These are phyloP conservation scores for Xylaria polymorpha DNA, from an alignment of 2,329 filamentous ascomycete species.

Conservation along the genomic window DNA sequence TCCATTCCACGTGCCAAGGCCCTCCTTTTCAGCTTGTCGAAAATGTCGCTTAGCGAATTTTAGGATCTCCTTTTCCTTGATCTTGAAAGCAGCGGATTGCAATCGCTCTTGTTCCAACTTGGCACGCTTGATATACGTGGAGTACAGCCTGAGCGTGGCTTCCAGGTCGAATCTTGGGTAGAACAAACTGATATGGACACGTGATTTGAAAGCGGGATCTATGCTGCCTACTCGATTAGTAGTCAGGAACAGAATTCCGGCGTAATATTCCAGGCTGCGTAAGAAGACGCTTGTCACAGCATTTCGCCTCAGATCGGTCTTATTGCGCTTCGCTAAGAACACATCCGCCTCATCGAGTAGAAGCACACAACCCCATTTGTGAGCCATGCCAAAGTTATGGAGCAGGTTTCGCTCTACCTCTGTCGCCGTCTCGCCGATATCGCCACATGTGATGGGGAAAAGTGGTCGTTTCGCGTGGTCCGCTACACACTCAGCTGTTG, in stretches of 20 bases:
- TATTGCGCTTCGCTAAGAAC: conserved; percentile 27
- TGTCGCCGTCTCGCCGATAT: conserved; percentile 29
- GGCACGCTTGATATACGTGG: conserved; percentile 25
- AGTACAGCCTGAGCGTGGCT: conserved; percentile 23
- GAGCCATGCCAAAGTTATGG: conserved; percentile 24
- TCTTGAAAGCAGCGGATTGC: conserved; percentile 8
- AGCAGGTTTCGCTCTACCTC: conserved; percentile 28
- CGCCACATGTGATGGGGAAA: conserved; percentile 37
- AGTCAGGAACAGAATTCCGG: conserved; percentile 22
- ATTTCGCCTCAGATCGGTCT: conserved; percentile 27
- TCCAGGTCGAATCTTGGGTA: conserved; percentile 27
- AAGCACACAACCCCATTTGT: conserved; percentile 33
- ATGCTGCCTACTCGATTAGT: conserved; percentile 31
- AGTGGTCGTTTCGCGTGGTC: conserved; percentile 33
- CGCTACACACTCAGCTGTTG: conserved; percentile 36
- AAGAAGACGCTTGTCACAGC: conserved; percentile 31
- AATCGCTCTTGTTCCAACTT: conserved; percentile 22
- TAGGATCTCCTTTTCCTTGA: conserved; percentile 34
- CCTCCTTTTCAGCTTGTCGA: conserved; percentile 26
- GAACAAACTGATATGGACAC: conserved; percentile 29
- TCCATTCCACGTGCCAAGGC: conserved; percentile 32
- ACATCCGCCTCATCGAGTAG: conserved; percentile 33
- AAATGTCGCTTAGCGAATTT: conserved; percentile 33
- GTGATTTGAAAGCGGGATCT: conserved; percentile 34
- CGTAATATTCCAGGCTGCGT: conserved; percentile 27